Evolutionary conservation across 108 stramenopile species (phyloP).

Genomic region (Heterococcus sp.): DNA sequence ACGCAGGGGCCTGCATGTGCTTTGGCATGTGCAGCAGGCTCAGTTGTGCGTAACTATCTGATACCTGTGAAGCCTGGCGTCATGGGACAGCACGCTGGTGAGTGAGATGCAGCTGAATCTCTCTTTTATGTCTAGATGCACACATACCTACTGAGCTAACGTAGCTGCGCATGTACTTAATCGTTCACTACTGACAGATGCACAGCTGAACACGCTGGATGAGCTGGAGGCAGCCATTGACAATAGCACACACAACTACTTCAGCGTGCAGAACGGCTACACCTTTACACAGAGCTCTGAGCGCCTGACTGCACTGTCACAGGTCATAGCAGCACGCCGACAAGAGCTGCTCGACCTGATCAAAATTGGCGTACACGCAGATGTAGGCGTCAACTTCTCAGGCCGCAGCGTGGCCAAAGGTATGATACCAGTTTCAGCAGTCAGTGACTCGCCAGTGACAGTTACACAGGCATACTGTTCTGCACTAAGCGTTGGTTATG

Average conservation of each 20-base stretch:
- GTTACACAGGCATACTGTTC: neutral
- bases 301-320: neutral
- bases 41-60: too few relatives aligned
- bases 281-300: neutral
- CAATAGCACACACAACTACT: neutral
- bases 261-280: neutral
- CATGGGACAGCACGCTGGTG: too few relatives aligned
- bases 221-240: conserved; percentile 16
- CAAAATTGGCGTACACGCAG: neutral
- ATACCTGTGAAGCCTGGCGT: too few relatives aligned
- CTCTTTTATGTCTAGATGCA: too few relatives aligned
- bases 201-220: too few relatives aligned
- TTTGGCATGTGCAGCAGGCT: too few relatives aligned
- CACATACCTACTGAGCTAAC: too few relatives aligned
- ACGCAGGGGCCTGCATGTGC: too few relatives aligned
- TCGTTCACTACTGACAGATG: too few relatives aligned
- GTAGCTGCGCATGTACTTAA: too few relatives aligned
- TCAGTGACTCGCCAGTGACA: neutral
- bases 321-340: neutral
- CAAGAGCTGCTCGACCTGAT: neutral
- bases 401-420: neutral
- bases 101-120: too few relatives aligned
- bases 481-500: neutral
- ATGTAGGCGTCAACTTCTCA: neutral
- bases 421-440: neutral